These are phyloP conservation scores for Fusarium praegraminearum DNA, from an alignment of 2,329 filamentous ascomycete species.

Conservation along the genomic window DNA sequence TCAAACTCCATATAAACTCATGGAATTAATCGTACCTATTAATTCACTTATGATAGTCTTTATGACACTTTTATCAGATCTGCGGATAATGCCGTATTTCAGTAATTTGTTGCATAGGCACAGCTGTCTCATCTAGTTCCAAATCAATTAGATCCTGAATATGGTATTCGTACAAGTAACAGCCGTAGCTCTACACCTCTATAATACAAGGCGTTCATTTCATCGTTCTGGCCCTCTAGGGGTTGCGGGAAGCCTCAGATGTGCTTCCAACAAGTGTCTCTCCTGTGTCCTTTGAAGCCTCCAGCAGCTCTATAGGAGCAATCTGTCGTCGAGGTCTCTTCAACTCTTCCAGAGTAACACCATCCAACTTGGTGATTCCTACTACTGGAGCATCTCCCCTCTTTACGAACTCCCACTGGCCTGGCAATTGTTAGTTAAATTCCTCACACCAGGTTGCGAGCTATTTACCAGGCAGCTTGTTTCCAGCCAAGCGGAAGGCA, in stretches of 20 bases:
- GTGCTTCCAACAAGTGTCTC: constrained; percentile 52
- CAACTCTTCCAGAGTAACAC: constrained; percentile 84
- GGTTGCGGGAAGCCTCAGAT: constrained; percentile 50
- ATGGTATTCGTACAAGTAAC: constrained; percentile 47
- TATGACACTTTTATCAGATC: neutral
- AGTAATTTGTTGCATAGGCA: neutral
- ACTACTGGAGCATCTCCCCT: constrained; percentile 92
- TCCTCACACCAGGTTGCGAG: neutral
- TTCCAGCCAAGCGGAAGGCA: constrained; percentile 91
- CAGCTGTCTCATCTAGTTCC: neutral
- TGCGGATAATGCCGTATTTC: neutral
- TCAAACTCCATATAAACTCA: neutral
- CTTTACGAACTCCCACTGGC: constrained; percentile 91
- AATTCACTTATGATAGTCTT: no score
- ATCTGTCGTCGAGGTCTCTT: constrained; percentile 81
- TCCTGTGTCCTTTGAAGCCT: constrained; percentile 51
- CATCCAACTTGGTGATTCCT: constrained; percentile 90
- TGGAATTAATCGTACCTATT: neutral
- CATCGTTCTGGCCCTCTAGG: constrained; percentile 31
- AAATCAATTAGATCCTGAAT: constrained; percentile 17
- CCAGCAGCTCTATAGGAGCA: constrained; percentile 58
- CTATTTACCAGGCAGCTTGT: constrained; percentile 87
- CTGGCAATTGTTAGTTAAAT: constrained; percentile 56
- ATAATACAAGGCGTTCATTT: constrained; percentile 43
- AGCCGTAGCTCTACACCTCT: constrained; percentile 40